A percentile compares a stretch with the other conserved stretches of the same genome.
Evolutionary conservation across 805 yeast genomes (phyloP).

Genomic region (Lachancea sp.): DNA sequence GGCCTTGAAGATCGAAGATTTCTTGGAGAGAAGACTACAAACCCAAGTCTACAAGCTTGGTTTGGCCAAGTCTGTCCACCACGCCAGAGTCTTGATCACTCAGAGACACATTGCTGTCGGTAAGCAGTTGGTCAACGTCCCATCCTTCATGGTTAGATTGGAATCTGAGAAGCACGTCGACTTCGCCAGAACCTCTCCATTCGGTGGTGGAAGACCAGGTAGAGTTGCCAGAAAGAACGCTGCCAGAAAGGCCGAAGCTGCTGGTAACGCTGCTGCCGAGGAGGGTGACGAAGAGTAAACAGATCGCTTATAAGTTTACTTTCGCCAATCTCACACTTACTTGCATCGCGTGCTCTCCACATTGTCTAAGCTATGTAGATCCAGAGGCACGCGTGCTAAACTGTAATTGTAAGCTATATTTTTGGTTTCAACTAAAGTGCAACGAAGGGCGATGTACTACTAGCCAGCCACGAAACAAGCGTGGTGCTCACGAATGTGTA

Average conservation of each 20-base stretch:
- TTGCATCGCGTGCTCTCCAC: not conserved
- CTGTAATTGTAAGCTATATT: slow-evolving; percentile 3
- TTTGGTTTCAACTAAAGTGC: slow-evolving; percentile 1
- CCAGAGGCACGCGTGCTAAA: not conserved
- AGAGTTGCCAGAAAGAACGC: slow-evolving; percentile 96
- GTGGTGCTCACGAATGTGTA: not conserved
- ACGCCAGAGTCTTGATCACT: slow-evolving; percentile 96
- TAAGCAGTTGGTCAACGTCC: slow-evolving; percentile 97
- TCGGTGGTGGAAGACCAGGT: slow-evolving; percentile 99
- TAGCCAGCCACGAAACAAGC: too few relatives aligned
- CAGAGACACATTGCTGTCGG: slow-evolving; percentile 99
- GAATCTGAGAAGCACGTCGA: slow-evolving; percentile 99
- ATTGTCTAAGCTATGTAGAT: slow-evolving; percentile 1
- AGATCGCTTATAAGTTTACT: slow-evolving; percentile 11
- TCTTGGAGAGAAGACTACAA: slow-evolving; percentile 99
- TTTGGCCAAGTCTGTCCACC: slow-evolving; percentile 98
- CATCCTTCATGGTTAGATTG: slow-evolving; percentile 99
- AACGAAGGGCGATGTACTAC: too few relatives aligned
- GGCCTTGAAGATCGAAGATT: slow-evolving; percentile 96
- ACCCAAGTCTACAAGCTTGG: slow-evolving; percentile 99
- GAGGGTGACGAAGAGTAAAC: slow-evolving; percentile 73
- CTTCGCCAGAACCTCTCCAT: slow-evolving; percentile 98
- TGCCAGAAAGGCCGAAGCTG: slow-evolving; percentile 57
- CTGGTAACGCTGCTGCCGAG: slow-evolving; percentile 47
- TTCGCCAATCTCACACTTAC: not conserved